phyloP scores from a whole-genome alignment of 2,329 filamentous ascomycete species.

The Fusarium euwallaceae region DNA sequence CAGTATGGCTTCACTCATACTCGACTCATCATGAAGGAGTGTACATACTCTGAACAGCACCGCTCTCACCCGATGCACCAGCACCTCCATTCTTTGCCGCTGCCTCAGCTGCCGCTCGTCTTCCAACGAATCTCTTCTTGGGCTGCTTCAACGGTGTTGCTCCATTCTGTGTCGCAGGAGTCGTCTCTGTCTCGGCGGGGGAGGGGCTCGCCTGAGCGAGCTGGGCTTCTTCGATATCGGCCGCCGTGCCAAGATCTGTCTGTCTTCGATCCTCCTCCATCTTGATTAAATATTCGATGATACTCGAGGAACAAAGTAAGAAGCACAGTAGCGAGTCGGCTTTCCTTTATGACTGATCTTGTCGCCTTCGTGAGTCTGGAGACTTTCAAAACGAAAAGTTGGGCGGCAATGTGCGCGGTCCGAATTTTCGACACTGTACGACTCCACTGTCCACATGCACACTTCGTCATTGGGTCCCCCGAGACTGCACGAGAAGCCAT shows the following conservation, averaged over 20 bases:
- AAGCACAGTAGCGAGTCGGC: neutral
- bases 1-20: constrained; percentile 25
- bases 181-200: constrained; percentile 31
- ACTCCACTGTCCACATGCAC: constrained; percentile 25
- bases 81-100: constrained; percentile 59
- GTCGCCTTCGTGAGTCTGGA: neutral
- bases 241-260: constrained; percentile 77
- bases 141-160: constrained; percentile 75
- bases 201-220: constrained; percentile 49
- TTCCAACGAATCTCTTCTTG: constrained; percentile 92
- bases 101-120: constrained; percentile 77
- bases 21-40: constrained; percentile 5
- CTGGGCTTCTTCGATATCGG: constrained; percentile 70
- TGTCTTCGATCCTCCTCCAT: constrained; percentile 85
- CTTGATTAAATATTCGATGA: neutral
- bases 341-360: neutral
- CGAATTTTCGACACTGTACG: constrained; percentile 37
- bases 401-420: constrained; percentile 33
- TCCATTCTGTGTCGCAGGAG: constrained; percentile 49
- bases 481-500: constrained; percentile 14
- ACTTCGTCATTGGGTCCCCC: constrained; percentile 32
- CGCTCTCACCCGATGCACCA: constrained; percentile 44
- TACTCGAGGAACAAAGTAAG: neutral
- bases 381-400: constrained; percentile 34
- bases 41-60: constrained; percentile 65